These are phyloP conservation scores for Diaporthe vexans DNA, from an alignment of 2,329 filamentous ascomycete genomes.

Conservation along the genomic window DNA sequence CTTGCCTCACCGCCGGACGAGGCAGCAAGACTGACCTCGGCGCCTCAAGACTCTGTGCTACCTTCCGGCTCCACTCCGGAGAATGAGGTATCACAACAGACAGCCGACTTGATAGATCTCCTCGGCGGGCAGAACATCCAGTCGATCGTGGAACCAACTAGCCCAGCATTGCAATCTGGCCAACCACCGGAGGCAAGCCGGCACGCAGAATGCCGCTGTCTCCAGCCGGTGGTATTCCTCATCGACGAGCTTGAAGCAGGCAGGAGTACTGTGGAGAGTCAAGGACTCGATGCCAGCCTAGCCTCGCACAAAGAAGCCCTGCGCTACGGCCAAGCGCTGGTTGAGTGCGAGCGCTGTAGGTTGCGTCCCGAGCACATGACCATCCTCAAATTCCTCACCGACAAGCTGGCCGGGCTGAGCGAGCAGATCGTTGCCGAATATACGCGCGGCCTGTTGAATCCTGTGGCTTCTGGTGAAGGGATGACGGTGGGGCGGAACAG, in stretches of 20 bases:
- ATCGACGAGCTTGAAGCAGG: conserved; percentile 38
- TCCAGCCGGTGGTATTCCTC: conserved; percentile 34
- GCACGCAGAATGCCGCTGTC: conserved; percentile 27
- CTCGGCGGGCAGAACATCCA: not conserved
- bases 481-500: too few species aligned
- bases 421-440: conserved; percentile 35
- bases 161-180: not conserved
- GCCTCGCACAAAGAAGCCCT: conserved; percentile 38
- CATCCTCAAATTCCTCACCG: conserved; percentile 38
- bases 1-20: not conserved
- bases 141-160: not conserved
- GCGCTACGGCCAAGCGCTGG: conserved; percentile 35
- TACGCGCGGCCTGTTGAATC: not conserved
- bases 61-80: not conserved
- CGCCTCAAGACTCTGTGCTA: not conserved
- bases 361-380: conserved; percentile 35
- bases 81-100: not conserved
- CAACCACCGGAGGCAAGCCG: not conserved
- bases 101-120: not conserved
- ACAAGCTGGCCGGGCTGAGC: conserved; percentile 32
- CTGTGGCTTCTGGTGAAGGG: not conserved
- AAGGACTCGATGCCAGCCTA: conserved; percentile 34
- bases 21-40: not conserved
- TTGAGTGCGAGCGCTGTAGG: conserved; percentile 33
- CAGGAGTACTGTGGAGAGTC: not conserved